phyloP scores from a whole-genome alignment of 1,284 basidiomycete genomes.

The Agroathelia rolfsii region DNA sequence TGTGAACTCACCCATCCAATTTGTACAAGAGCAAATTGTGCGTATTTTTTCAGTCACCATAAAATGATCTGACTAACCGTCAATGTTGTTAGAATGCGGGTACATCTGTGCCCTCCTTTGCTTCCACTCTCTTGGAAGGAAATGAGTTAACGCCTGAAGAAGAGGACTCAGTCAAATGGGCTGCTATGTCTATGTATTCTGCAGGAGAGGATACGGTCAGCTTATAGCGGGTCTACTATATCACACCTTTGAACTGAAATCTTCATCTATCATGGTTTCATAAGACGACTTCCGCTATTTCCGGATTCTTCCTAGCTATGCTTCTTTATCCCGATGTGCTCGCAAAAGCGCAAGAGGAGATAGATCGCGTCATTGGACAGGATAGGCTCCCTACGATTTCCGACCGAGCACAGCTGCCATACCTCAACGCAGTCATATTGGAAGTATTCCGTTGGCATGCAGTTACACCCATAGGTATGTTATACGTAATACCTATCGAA shows the following conservation, averaged over 20 bases:
- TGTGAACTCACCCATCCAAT: slow-evolving; percentile 45
- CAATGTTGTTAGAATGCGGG: slow-evolving; percentile 22
- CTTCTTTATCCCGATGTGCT: slow-evolving; percentile 11
- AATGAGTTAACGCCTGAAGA: slow-evolving; percentile 36
- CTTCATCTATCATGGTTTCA: slow-evolving; percentile 1
- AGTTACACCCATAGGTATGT: slow-evolving; percentile 39
- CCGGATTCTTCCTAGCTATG: slow-evolving; percentile 12
- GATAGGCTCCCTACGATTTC: slow-evolving; percentile 11
- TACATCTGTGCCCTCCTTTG: slow-evolving; percentile 39
- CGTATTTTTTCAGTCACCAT: slow-evolving; percentile 8
- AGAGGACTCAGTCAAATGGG: slow-evolving; percentile 49
- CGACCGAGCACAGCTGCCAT: slow-evolving; percentile 12
- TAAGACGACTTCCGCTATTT: slow-evolving; percentile 12
- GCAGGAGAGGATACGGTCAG: slow-evolving; percentile 48
- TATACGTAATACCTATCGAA: neutral
- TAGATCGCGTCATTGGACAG: slow-evolving; percentile 9
- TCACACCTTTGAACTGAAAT: neutral
- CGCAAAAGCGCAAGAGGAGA: slow-evolving; percentile 11
- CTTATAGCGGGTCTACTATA: slow-evolving; percentile 6
- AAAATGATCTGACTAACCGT: too few species aligned
- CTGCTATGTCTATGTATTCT: slow-evolving; percentile 47
- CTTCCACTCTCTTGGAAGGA: slow-evolving; percentile 37
- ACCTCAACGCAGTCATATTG: slow-evolving; percentile 43
- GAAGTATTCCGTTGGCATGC: slow-evolving; percentile 58
- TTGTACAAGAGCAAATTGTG: slow-evolving; percentile 55